Conservation (phyloP, 441 rosid species). For the Corymbia calophylla region DNA sequence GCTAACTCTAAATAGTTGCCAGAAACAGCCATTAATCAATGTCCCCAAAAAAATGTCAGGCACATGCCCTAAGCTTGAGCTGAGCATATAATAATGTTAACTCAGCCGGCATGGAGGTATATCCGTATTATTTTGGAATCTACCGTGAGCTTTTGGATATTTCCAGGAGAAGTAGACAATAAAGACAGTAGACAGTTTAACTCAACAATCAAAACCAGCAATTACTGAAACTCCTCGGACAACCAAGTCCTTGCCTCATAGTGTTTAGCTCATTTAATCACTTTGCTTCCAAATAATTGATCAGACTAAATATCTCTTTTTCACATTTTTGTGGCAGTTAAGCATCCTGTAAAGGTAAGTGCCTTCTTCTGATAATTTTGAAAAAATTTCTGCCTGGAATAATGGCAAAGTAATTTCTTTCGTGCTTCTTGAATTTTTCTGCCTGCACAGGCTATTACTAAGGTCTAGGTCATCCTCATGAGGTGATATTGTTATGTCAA, state of each 20-base stretch:
- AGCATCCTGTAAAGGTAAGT: background rate
- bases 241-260: background rate
- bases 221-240: background rate
- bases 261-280: background rate
- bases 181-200: background rate
- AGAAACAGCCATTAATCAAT: background rate
- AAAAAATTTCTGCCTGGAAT: background rate
- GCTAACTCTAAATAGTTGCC: background rate
- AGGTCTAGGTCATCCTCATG: background rate
- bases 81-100: background rate
- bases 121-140: background rate
- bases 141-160: background rate
- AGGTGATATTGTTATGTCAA: background rate
- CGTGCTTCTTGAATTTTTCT: background rate
- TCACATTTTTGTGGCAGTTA: background rate
- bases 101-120: background rate
- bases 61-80: background rate
- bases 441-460: background rate
- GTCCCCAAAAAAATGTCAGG: background rate
- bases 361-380: background rate
- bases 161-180: background rate
- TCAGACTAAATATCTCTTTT: background rate
- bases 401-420: background rate
- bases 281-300: background rate
- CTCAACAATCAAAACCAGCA: background rate